Evolutionary conservation across 1,139 yeast genomes (phyloP).

Genomic region (Pichia inconspicua): DNA sequence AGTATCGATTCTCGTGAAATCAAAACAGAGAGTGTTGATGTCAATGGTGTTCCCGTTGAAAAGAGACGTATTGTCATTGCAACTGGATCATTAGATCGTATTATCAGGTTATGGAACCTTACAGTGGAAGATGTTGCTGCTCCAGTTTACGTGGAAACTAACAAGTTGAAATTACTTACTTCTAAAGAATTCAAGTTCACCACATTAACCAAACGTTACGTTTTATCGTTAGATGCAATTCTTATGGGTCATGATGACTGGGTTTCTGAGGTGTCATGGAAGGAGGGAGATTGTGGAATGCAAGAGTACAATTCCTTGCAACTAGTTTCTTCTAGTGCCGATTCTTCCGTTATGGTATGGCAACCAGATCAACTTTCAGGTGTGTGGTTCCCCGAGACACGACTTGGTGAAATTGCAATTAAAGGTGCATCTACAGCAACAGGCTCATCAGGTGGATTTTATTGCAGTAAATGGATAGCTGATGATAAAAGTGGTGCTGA

Average conservation of each 20-base stretch:
- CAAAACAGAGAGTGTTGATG: constrained; percentile 11
- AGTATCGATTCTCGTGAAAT: constrained; percentile 54
- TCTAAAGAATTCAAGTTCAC: constrained; percentile 60
- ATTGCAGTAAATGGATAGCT: constrained; percentile 79
- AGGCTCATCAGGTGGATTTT: constrained; percentile 96
- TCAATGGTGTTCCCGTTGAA: constrained; percentile 6
- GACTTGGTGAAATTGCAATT: constrained; percentile 87
- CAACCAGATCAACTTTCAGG: constrained; percentile 82
- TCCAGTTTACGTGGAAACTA: constrained; percentile 35
- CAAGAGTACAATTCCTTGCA: constrained; percentile 32
- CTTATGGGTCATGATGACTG: constrained; percentile 98
- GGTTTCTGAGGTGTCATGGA: constrained; percentile 85
- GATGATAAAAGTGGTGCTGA: constrained; percentile 32
- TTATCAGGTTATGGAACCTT: constrained; percentile 80
- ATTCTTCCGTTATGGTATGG: constrained; percentile 95
- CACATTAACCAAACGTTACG: constrained; percentile 29
- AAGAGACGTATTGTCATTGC: constrained; percentile 58
- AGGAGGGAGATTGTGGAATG: constrained; percentile 19
- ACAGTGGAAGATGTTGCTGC: constrained; percentile 51
- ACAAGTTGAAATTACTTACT: constrained; percentile 45
- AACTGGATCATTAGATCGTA: constrained; percentile 83
- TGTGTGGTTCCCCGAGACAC: constrained; percentile 74
- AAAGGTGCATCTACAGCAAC: constrained; percentile 98
- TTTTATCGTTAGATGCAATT: constrained; percentile 69
- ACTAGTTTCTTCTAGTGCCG: constrained; percentile 83